Evolutionary conservation across 768 basidiomycete genomes (phyloP).

Genomic region (Neoboletus brunneissimus): DNA sequence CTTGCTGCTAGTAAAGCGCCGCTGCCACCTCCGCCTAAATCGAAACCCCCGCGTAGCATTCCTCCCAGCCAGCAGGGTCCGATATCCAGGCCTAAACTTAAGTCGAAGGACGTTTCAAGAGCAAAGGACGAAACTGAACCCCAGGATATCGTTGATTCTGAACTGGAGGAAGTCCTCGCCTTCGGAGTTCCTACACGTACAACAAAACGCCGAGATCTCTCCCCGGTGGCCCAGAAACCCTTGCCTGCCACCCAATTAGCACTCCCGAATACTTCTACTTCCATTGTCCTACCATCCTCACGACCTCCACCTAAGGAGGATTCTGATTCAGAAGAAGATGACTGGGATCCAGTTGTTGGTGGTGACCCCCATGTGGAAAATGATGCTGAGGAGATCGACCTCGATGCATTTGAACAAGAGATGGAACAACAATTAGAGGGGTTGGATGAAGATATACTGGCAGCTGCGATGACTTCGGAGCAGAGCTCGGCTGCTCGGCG

Average conservation of each 20-base stretch:
- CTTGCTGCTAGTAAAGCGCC: constrained; percentile 19
- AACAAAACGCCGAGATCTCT: constrained; percentile 32
- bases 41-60: constrained; percentile 29
- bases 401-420: constrained; percentile 35
- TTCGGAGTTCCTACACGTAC: constrained; percentile 46
- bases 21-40: constrained; percentile 29
- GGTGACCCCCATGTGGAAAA: constrained; percentile 25
- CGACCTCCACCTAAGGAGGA: constrained; percentile 30
- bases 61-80: constrained; percentile 24
- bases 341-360: constrained; percentile 49
- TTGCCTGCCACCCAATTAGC: constrained; percentile 31
- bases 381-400: constrained; percentile 35
- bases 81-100: constrained; percentile 25
- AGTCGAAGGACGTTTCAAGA: constrained; percentile 24
- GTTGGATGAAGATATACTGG: constrained; percentile 51
- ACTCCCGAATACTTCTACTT: constrained; percentile 35
- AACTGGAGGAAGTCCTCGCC: constrained; percentile 44
- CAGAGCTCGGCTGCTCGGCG: constrained; percentile 28
- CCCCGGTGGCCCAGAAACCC: constrained; percentile 20
- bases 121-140: constrained; percentile 21
- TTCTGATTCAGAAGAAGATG: constrained; percentile 46
- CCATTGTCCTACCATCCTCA: constrained; percentile 32
- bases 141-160: constrained; percentile 25
- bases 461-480: constrained; percentile 39
- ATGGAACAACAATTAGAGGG: constrained; percentile 38